Base-by-base conservation (phyloP, 768 basidiomycete species). In the Xerocomellus intermedius region DNA sequence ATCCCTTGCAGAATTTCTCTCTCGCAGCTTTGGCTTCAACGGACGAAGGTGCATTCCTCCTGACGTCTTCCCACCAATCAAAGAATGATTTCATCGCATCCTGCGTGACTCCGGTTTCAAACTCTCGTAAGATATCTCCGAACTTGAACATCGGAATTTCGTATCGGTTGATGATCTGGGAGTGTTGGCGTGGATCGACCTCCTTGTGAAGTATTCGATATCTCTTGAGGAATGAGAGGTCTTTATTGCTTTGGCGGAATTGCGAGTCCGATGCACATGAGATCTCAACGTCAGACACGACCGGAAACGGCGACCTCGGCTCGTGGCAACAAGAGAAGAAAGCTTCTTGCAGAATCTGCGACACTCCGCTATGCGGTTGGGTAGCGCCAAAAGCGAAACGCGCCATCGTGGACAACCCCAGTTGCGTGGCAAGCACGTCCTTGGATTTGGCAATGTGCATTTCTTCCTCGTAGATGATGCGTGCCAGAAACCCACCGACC, bases 381-480 rank as follows among this genome's bases (percentile, higher is more conserved):
- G 48, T 54, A 10, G 55, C 12, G 21, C 42, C 26, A 37, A 66
- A 97, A 0, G 90, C 87, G 75, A 97, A 98, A 74, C 94, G 96
- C 50, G 81, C 82, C 54, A 97, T 77, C 6, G 87, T 81, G 62
- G 93, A 91, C 17, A 91, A 70, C 10, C 83, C 85, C 14, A 39
- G 19, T 42, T 54, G 53, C 38, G 32, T 48, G 39, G 36, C 58
- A 13, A 28, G 36, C 8, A 45, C 35, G 7, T 26, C 41, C 33
- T 19, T 41, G 12, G 24, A 54, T 21, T 21, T 14, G 6, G 48
- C 52, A 5, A 9, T 24, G 41, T 36, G n/a, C 63, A 97, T 74
- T 69, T 97, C 92, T 42, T 84, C 73, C 61, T 97, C 94, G 63
- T 96, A 98, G 0, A 91, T 87, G 5, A 85, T 72, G 16, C 95